phyloP scores from a whole-genome alignment of 1,284 basidiomycete species.

The Tetrapyrgos nigripes region DNA sequence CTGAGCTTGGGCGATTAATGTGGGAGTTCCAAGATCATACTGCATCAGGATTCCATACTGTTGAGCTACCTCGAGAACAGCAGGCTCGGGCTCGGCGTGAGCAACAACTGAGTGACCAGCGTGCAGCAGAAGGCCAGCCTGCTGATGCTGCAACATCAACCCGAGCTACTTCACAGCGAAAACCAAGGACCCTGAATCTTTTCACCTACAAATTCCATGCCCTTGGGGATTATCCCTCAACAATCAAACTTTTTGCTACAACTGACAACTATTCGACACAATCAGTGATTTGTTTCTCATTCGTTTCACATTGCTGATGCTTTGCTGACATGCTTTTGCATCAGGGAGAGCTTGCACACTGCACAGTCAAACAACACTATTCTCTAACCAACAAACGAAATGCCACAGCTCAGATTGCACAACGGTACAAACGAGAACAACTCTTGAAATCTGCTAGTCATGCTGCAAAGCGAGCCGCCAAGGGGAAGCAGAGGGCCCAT shows the following conservation, averaged over 20 bases:
- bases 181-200: slow-evolving; percentile 5
- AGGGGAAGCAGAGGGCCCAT: no score
- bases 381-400: slow-evolving; percentile 14
- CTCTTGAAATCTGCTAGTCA: no score
- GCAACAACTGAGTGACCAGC: neutral
- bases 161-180: slow-evolving; percentile 16
- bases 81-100: slow-evolving; percentile 7
- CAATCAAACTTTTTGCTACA: slow-evolving; percentile 5
- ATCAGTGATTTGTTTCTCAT: slow-evolving; percentile 13
- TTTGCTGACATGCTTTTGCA: no score
- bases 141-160: neutral
- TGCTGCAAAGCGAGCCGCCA: no score
- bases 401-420: neutral
- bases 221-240: slow-evolving; percentile 7
- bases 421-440: neutral
- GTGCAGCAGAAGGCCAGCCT: neutral
- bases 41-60: neutral
- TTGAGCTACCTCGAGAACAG: slow-evolving; percentile 2
- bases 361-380: slow-evolving; percentile 33
- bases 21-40: slow-evolving; percentile 1
- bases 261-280: slow-evolving; percentile 30
- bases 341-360: slow-evolving; percentile 22
- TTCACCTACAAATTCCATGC: slow-evolving; percentile 16
- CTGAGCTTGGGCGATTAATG: slow-evolving; percentile 6
- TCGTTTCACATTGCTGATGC: no score